Base-by-base conservation (phyloP, 805 yeast species). In the Blastobotrys attinorum region DNA sequence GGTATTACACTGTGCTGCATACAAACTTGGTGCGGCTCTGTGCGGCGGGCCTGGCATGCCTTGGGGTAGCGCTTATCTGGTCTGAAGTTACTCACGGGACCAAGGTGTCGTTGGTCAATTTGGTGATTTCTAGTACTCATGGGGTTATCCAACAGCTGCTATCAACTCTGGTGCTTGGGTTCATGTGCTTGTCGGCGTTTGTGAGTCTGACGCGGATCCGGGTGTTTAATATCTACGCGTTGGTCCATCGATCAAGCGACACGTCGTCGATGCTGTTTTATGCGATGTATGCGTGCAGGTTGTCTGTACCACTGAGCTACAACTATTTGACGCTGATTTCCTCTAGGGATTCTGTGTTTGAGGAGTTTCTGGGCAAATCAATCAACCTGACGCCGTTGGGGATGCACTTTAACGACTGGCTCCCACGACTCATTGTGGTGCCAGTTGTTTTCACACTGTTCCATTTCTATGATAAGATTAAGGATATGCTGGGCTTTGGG, bases 241-340 rank as follows among this genome's bases (percentile, higher is more conserved):
- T 86, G 46, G 87, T 83, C 11, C 77, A 81, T 16, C 72, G 72
- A 49, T 73, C 78, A 42, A 80, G 90, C 0, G 90, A 82, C 57
- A 81, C 85, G 0, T 82, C 84, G 0, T 78, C 86, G 13, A 73
- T 83, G 18, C 71, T 85, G 27, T 86, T 85, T 58, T 86, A 83
- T 59, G 77, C 88, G 17, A 81, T 83, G 54, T 85, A 86, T 54
- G 79, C 85, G 16, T 82, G 89, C 41, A 77, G 95, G 49, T 66
- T 86, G 58, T 83, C 95, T 0, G 79, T 86, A 10, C 95, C 95
- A 8, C 67, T 86, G 49, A 77, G 85, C 21, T 86, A 82, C 63
- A 86, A 86, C 62, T 86, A 83, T 57, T 61, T 85, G 45, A 82
- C 83, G 40, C 66, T 86, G 43, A 71, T 81, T 46, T 70, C 77